Evolutionary conservation across 768 basidiomycete species (phyloP), one percentile per base, ranked within the genome.

Genomic region (Auricularia sp.): DNA sequence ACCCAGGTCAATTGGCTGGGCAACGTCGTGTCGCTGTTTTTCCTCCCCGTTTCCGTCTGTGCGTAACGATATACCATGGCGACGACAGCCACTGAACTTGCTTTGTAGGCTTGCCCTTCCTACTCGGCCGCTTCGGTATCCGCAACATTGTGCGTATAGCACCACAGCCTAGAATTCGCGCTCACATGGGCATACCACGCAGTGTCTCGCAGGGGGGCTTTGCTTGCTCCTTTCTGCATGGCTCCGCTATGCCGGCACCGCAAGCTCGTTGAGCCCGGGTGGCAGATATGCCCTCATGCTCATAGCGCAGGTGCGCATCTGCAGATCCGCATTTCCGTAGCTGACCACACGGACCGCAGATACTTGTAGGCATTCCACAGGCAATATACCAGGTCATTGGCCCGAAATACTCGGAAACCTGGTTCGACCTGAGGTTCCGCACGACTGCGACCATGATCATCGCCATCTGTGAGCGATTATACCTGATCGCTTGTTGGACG

Each of bases 1-100:
- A 78, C 85, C 73, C 75, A 88, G 73, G 86, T 90, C 14, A 92
- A 90, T 68, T 93, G 92, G 92, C 77, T 94, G 1, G 85, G 87
- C 10, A 93, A 89, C 69, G 78, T 88, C 63, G 76, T 87, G 21
- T 79, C 82, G 2, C 77, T 83, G 34, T 72, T 86, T 0, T 92
- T 84, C 67, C 77, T 93, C 16, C 87, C 87, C 0, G 77, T 78
- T 7, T 84, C 89, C 1, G 68, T 89, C 39, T 68, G 83, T 18
- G 75, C 88, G 56, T 29, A 34, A 4, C 18, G 7, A 5, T 6
- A 59, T 29, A 4, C 10, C 56, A 59, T 4, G 1, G 21, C 56
- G 29, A 33, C 0, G 14, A 10, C 56, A 10, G 16, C 33, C 18
- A 33, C 56, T 29, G 24, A 51, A 8, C 6, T 18, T 21, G 21